Evolutionary conservation across 1,139 yeast genomes (phyloP), one percentile per base, ranked within the genome.

Genomic region (Suzukiozyma palmioleophila): DNA sequence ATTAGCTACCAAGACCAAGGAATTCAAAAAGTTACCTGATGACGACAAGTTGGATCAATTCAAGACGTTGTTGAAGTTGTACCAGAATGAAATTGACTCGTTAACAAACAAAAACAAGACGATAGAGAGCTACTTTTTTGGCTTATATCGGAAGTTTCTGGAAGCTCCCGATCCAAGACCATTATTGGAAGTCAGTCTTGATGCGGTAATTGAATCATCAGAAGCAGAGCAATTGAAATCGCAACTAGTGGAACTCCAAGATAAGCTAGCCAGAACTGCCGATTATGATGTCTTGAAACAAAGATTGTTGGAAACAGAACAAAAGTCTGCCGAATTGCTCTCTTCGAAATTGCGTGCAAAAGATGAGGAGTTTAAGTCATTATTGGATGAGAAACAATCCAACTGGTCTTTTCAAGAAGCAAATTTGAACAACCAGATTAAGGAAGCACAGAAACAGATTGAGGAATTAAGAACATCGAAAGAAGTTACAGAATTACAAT

Each of bases 91-190:
- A 57, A 85, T 92, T 52, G 98, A 92, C 57, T 67, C 72, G 33
- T 68, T 92, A 47, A 87, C 97, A 3, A 79, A 77, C 50, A 79
- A 92, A 50, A 80, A 87, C 46, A 88, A 89, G 55, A 69, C 62
- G 37, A 80, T 86, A 1, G 97, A 92, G 54, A 69, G 73, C 28
- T 72, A 80, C 36, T 84, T 92, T 54, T 77, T 89, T 59, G 81
- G 81, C 16, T 68, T 87, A 22, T 90, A 90, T 64, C 70, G 89
- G 43, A 66, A 78, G 21, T 65, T 92, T 11, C 87, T 89, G 2
- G 96, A 90, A 54, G 92, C 95, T 0, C 97, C 97, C 0, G 97
- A 92, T 61, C 97, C 97, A 3, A 76, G 75, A 44, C 95, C 96
- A 2, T 62, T 90, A 35, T 64, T 90, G 42, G 88, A 85, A 51